These are phyloP conservation scores for Talaromyces verruculosus DNA, from an alignment of 2,329 filamentous ascomycete genomes.

Conservation along the genomic window DNA sequence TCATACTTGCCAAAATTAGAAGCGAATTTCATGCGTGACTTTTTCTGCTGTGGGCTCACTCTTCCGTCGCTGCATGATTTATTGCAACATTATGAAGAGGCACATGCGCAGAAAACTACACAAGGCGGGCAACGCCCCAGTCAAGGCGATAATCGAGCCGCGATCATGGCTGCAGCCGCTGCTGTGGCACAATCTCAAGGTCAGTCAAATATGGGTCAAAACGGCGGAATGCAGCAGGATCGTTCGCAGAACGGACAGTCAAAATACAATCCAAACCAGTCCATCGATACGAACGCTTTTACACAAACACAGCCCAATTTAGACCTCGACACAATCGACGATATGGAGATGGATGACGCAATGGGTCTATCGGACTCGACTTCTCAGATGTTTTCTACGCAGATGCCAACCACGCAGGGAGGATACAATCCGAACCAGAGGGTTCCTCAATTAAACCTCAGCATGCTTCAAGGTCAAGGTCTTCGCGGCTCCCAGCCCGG, in stretches of 20 bases:
- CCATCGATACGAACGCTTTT: slow-evolving; percentile 28
- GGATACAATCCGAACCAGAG: slow-evolving; percentile 57
- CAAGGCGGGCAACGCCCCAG: slow-evolving; percentile 51
- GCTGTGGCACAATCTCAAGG: slow-evolving; percentile 53
- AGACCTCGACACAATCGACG: slow-evolving; percentile 81
- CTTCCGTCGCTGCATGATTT: slow-evolving; percentile 91
- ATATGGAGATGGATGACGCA: slow-evolving; percentile 96
- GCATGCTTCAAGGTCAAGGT: slow-evolving; percentile 71
- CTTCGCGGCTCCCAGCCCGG: slow-evolving; percentile 82
- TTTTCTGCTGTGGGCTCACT: slow-evolving; percentile 88
- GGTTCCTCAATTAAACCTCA: slow-evolving; percentile 74
- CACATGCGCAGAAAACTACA: slow-evolving; percentile 72
- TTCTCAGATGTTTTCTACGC: slow-evolving; percentile 51
- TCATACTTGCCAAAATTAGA: slow-evolving; percentile 96
- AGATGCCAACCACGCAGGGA: slow-evolving; percentile 60
- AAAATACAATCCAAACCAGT: slow-evolving; percentile 37
- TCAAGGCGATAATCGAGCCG: slow-evolving; percentile 54
- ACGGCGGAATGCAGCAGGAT: slow-evolving; percentile 37
- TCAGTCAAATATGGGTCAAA: slow-evolving; percentile 44
- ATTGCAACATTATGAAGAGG: slow-evolving; percentile 93
- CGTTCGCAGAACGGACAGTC: slow-evolving; percentile 39
- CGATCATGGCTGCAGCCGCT: slow-evolving; percentile 46
- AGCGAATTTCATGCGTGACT: slow-evolving; percentile 96
- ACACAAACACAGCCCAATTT: slow-evolving; percentile 19
- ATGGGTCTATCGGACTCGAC: slow-evolving; percentile 52